Evolutionary conservation across 352 stramenopile genomes (phyloP), one percentile per base, ranked within the genome.

Genomic region (Globisporangium barbulae): DNA sequence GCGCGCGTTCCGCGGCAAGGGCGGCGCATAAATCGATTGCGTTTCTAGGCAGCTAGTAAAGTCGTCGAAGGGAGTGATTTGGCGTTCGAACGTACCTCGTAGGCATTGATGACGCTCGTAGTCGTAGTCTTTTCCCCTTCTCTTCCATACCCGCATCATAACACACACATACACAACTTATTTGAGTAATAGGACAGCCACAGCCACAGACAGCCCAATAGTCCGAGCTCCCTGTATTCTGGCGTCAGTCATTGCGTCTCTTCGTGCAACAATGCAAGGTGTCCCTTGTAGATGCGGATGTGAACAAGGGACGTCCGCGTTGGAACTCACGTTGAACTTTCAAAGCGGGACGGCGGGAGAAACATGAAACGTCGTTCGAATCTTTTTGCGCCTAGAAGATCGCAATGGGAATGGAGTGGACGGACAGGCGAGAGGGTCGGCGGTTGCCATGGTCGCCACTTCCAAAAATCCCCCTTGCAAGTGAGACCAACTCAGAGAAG

Each of bases 1-100:
- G 66, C 83, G 83, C 63, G 81, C 83, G 52, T 91, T 92, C 78
- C 79, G 80, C 31, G 85, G 85, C 67, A 85, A 85, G 65, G 85
- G 85, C 63, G 85, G 85, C 67, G 84, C 84, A 87, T 90, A 86
- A 85, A 65, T 28, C 13, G 30, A 41, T 41, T 41, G 19, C 25
- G 50, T 35, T 25, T 53, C 47, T 28, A 53, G 47, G 21, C 47
- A 53, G 44, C 44, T 25, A 50, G 44, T 50, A 50, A 41, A 12
- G 35, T 41, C 35, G 35, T 41, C 35, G 35, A 41, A 41, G 17
- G 47, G 30, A 58, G 25, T 58, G 28, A 17, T 53, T 53, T 41
- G 35, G 35, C 35, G 10, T 31, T 17, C 45, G 25, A 33, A 28
- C 47, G 47, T 53, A 21, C 47, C 47, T 53, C 31, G 47, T 33